These are phyloP conservation scores for Plantago coronopus DNA, from an alignment of 305 asterid species.

Conservation along the genomic window DNA sequence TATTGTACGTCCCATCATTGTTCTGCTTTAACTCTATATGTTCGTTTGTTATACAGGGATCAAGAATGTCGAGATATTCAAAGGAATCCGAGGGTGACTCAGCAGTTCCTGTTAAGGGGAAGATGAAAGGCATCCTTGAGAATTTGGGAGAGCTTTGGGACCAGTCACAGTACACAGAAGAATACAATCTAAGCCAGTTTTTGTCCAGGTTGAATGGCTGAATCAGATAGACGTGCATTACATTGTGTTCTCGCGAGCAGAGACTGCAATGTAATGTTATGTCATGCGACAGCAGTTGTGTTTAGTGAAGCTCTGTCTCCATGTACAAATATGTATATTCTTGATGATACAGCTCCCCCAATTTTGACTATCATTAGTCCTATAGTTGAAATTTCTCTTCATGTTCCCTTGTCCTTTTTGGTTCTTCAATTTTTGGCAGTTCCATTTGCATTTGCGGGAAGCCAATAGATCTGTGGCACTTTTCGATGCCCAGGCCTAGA, in stretches of 20 bases:
- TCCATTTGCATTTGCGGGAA: slow-evolving; percentile 4
- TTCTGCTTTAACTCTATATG: background rate
- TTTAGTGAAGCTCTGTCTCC: background rate
- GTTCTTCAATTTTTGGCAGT: slow-evolving; percentile 5
- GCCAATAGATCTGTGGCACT: slow-evolving; percentile 9
- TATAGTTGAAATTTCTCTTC: background rate
- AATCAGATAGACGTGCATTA: slow-evolving; percentile 17
- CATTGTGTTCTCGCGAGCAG: slow-evolving; percentile 20
- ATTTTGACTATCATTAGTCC: background rate
- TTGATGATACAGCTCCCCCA: background rate
- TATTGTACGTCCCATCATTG: background rate
- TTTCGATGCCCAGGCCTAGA: slow-evolving; percentile 10
- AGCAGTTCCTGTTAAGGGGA: slow-evolving; percentile 55
- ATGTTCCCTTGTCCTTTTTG: background rate
- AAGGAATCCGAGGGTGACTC: slow-evolving; percentile 47
- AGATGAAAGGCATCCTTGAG: slow-evolving; percentile 85
- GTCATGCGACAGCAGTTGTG: too few relatives aligned
- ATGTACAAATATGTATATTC: slow-evolving; percentile 13
- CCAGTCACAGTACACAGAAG: slow-evolving; percentile 96
- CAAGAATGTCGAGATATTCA: slow-evolving; percentile 35
- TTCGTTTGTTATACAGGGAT: slow-evolving; percentile 47
- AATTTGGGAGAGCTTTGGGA: slow-evolving; percentile 99
- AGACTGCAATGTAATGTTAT: slow-evolving; percentile 15
- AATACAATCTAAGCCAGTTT: slow-evolving; percentile 80
- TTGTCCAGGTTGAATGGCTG: slow-evolving; percentile 78